A percentile compares a stretch with the other conserved stretches of the same genome.
phyloP scores from a whole-genome alignment of 2,329 filamentous ascomycete species.

The Fusarium citri region DNA sequence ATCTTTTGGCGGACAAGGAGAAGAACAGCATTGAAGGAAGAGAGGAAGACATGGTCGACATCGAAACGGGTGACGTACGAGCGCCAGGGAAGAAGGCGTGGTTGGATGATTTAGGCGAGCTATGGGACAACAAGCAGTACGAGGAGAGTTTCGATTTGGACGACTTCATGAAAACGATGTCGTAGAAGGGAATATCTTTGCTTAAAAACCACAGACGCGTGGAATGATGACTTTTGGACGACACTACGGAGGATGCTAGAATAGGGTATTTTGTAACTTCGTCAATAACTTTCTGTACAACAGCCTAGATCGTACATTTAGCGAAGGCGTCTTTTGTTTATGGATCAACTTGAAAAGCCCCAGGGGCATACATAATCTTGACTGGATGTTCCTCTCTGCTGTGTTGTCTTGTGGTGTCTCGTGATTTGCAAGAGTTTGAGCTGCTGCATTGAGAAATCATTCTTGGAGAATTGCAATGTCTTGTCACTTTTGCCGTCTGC shows the following conservation, averaged over 20 bases:
- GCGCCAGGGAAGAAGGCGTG: conserved; percentile 97
- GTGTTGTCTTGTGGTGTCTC: background rate
- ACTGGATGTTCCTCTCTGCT: background rate
- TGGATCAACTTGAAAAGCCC: conserved; percentile 27
- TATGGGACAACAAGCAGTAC: conserved; percentile 98
- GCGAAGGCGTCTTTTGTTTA: conserved; percentile 47
- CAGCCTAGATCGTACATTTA: conserved; percentile 45
- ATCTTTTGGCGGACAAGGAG: conserved; percentile 70
- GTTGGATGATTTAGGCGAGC: conserved; percentile 91
- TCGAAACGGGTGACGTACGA: conserved; percentile 91
- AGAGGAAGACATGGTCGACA: conserved; percentile 90
- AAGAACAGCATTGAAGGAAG: conserved; percentile 69
- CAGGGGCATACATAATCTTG: background rate
- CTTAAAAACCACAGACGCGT: conserved; percentile 9
- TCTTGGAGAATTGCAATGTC: background rate
- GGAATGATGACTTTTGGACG: conserved; percentile 18
- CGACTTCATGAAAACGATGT: conserved; percentile 95
- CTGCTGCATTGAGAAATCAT: background rate
- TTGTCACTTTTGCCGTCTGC: background rate
- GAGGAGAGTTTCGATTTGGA: conserved; percentile 98
- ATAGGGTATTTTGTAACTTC: conserved; percentile 38
- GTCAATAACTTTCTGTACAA: conserved; percentile 42
- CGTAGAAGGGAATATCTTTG: conserved; percentile 52
- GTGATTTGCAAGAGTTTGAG: background rate
- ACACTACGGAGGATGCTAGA: conserved; percentile 26